Base-by-base conservation (phyloP, 1,139 yeast genomes). In the Taphrina sp. region DNA sequence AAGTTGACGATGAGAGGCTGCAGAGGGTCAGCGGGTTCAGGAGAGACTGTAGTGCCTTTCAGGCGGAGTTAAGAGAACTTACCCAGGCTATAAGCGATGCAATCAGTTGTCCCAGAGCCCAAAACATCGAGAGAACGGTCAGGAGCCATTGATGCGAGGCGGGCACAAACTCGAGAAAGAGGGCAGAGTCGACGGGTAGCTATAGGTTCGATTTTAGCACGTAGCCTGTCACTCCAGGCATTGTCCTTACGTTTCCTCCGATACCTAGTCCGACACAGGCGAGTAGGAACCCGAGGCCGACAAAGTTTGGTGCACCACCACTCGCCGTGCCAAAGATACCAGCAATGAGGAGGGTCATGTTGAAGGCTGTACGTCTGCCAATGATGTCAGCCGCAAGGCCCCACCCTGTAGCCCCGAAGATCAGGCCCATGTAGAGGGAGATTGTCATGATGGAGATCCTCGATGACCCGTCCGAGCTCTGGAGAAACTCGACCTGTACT, bases 41-140 rank as follows among this genome's bases (percentile, higher is more conserved):
- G n/a, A n/a, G n/a, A n/a, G n/a, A n/a, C n/a, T n/a, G n/a, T n/a
- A n/a, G n/a, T 8, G 41, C 20, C 23, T 37, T 24, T 12, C 23
- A 24, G 12, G 23, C n/a, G 3, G 41, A 28, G 19, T 16, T 22
- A 3, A 24, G 28, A 37, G 23, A 22, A 10, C 20, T 22, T 3
- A 80, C 82, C 80, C 81, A 80, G 3, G 81, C 77, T 38, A 78
- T 64, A 12, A 78, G 70, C 24, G 72, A 72, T 7, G 82, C 77
- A 47, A 80, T 69, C 0, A 81, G 76, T 66, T 80, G 83, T 36
- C 85, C 85, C 52, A 80, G 66, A 58, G 82, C 83, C 85, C 85
- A 80, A 72, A 78, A 80, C 24, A 72, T 69, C 5, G 85, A 83
- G 71, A 80, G 72, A 29, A 78, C 69, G 0, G 83, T 79, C 54